phyloP scores from a whole-genome alignment of 2,329 filamentous ascomycete genomes.

The Ophiosphaerella korrae region DNA sequence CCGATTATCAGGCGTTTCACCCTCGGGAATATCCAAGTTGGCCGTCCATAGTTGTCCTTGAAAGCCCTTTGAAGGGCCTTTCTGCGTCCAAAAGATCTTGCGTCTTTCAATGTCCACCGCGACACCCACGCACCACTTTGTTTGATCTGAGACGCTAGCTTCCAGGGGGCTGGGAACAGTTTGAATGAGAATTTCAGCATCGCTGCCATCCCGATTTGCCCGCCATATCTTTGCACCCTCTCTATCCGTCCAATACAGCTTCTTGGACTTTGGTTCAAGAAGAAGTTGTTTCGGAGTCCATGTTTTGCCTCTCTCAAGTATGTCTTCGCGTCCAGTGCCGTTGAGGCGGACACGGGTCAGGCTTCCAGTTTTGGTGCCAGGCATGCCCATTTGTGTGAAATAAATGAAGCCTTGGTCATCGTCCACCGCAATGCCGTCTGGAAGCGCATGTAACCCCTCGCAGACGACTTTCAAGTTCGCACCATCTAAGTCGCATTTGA shows the following conservation, averaged over 20 bases:
- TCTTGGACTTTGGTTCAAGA: slow-evolving; percentile 8
- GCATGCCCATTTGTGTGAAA: slow-evolving; percentile 34
- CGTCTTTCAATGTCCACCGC: slow-evolving; percentile 51
- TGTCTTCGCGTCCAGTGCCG: slow-evolving; percentile 51
- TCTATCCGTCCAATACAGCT: slow-evolving; percentile 44
- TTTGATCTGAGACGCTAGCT: slow-evolving; percentile 36
- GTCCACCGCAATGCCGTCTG: slow-evolving; percentile 41
- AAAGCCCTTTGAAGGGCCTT: slow-evolving; percentile 58
- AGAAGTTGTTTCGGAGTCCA: slow-evolving; percentile 54
- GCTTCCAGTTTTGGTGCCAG: slow-evolving; percentile 47
- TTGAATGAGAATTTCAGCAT: slow-evolving; percentile 15
- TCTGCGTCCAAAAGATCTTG: slow-evolving; percentile 66
- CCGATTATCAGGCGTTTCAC: slow-evolving; percentile 9
- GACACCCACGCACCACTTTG: slow-evolving; percentile 63
- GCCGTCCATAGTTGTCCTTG: slow-evolving; percentile 61
- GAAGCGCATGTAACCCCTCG: slow-evolving; percentile 10
- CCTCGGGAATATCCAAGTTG: slow-evolving; percentile 49
- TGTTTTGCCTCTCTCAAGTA: slow-evolving; percentile 51
- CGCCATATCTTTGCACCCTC: slow-evolving; percentile 50
- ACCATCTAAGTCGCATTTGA: too few relatives aligned
- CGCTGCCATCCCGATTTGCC: slow-evolving; percentile 17
- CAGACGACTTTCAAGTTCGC: too few relatives aligned
- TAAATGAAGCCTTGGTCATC: slow-evolving; percentile 29
- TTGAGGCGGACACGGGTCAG: slow-evolving; percentile 56
- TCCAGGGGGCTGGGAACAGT: slow-evolving; percentile 2